Base-by-base conservation (phyloP, 257 asterid genomes). In the Primulina tabacum region DNA sequence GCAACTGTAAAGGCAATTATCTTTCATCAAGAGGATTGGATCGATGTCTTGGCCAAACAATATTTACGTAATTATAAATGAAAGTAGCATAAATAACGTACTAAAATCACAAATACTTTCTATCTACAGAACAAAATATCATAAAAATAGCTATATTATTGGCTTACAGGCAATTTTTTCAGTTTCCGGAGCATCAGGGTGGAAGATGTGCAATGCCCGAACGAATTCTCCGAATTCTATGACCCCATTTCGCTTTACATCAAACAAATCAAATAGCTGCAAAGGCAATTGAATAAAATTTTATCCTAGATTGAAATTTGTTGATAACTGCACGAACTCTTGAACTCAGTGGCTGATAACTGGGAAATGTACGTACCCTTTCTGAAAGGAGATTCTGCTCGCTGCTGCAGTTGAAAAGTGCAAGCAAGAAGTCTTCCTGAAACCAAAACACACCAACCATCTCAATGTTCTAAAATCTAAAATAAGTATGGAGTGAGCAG, bases 351-450 rank as follows among this genome's bases (percentile, higher is more conserved):
- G 37, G 71, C 68, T 38, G 20, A 53, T 61, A 60, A 52, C 20
- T 33, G 29, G 38, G 68, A 57, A 30, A 66, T 53, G 64, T 47
- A 77, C 88, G 2, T 26, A 92, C 98, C 83, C 87, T 82, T 75
- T 92, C 95, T 58, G 92, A 89, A 20, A 92, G 82, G 73, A 92
- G 69, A 79, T 73, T 92, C 65, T 75, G 81, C 79, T 82, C 81
- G 77, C 76, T 76, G 71, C 73, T 81, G 82, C 89, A 67, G 18
- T 80, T 65, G 78, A 85, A 85, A 74, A 88, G 86, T 12, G 97
- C 98, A 57, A 89, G 86, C 84, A 85, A 79, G 78, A 92, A 92
- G 67, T 92, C 98, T 72, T 92, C 97, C 98, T 92, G 90, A 65
- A 71, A 72, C 52, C 64, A 75, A 64, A 69, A 26, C 33, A 12